Evolutionary conservation across 2,329 filamentous ascomycete species (phyloP).

Genomic region (Diaporthe velutina): DNA sequence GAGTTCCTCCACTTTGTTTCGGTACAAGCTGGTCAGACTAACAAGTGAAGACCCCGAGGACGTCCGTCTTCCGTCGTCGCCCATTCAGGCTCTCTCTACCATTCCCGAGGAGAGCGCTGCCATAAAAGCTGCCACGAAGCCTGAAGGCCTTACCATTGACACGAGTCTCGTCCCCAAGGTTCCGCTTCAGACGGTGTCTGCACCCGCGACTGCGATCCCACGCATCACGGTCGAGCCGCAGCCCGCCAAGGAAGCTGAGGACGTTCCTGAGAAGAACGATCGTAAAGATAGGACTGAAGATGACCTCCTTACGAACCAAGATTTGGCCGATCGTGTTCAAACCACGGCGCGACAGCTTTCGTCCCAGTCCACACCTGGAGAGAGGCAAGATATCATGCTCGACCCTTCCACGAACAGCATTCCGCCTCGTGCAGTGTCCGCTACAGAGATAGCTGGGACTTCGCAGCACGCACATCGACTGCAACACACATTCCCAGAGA

Average conservation of each 20-base stretch:
- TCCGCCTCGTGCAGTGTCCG: constrained; percentile 20
- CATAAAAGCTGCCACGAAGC: background rate
- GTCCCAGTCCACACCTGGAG: constrained; percentile 30
- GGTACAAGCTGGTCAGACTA: background rate
- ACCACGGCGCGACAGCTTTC: constrained; percentile 25
- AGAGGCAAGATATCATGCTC: constrained; percentile 8
- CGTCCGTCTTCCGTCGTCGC: background rate
- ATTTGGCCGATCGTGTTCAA: constrained; percentile 19
- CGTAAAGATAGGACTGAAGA: constrained; percentile 23
- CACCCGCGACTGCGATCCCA: constrained; percentile 30
- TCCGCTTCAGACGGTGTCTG: constrained; percentile 20
- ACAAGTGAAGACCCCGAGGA: background rate
- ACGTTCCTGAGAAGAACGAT: constrained; percentile 15
- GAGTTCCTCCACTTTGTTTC: background rate
- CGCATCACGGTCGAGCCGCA: constrained; percentile 7
- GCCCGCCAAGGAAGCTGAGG: constrained; percentile 11
- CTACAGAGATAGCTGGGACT: background rate
- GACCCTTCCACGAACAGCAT: background rate
- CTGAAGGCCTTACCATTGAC: background rate
- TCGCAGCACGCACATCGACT: background rate
- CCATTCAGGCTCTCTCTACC: constrained; percentile 22
- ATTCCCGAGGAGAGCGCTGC: constrained; percentile 34
- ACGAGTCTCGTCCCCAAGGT: background rate
- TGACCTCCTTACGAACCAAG: constrained; percentile 19
- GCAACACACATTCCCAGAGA: background rate